Conservation (phyloP, 176 grass and related monocot species). For the Carex myosuroides region DNA sequence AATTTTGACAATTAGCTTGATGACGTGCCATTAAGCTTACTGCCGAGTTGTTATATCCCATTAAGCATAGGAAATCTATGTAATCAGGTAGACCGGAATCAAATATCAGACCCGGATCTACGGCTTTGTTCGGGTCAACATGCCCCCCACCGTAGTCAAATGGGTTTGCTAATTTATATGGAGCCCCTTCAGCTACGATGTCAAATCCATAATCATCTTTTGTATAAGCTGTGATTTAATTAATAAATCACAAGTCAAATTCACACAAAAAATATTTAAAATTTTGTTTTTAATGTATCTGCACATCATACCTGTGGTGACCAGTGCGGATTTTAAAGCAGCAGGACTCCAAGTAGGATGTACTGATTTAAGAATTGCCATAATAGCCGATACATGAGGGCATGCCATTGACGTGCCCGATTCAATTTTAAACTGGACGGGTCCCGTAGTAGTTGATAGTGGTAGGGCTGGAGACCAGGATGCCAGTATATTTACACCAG, state of each 20-base stretch:
- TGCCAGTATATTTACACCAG: slow-evolving; percentile 94
- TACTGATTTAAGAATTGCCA: slow-evolving; percentile 73
- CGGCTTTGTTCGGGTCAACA: slow-evolving; percentile 72
- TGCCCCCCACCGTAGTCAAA: slow-evolving; percentile 92
- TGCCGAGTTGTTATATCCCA: slow-evolving; percentile 76
- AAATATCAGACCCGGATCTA: slow-evolving; percentile 65
- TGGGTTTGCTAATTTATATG: slow-evolving; percentile 65
- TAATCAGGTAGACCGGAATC: slow-evolving; percentile 64
- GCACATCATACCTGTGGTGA: slow-evolving; percentile 50
- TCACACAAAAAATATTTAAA: neutral
- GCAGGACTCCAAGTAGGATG: slow-evolving; percentile 89
- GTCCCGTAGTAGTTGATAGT: slow-evolving; percentile 39
- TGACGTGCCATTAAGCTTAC: slow-evolving; percentile 54
- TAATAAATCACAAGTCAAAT: neutral
- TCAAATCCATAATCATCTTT: slow-evolving; percentile 51
- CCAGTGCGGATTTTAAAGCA: slow-evolving; percentile 80
- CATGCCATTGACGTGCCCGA: slow-evolving; percentile 97
- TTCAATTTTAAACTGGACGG: slow-evolving; percentile 77
- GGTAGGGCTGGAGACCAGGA: slow-evolving; percentile 75
- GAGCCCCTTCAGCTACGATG: slow-evolving; percentile 61
- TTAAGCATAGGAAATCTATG: slow-evolving; percentile 68
- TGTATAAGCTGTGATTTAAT: slow-evolving; percentile 40
- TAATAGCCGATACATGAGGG: slow-evolving; percentile 65
- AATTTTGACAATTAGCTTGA: slow-evolving; percentile 32
- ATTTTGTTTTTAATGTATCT: neutral